phyloP scores from a whole-genome alignment of 805 yeast genomes.

The Ogataea glucozyma region DNA sequence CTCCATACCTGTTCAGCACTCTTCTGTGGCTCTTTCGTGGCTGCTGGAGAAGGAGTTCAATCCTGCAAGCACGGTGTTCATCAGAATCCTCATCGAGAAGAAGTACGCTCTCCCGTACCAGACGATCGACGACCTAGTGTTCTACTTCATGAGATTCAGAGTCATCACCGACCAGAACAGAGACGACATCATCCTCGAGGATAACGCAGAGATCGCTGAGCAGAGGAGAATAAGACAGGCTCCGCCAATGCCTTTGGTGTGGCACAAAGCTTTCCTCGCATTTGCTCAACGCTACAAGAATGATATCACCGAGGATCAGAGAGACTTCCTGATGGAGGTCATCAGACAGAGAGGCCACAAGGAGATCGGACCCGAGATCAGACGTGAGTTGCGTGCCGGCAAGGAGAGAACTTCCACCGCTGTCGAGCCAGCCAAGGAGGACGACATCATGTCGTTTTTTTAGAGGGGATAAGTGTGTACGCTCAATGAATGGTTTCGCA shows the following conservation, averaged over 20 bases:
- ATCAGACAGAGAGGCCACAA: slow-evolving; percentile 87
- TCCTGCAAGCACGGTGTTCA: slow-evolving; percentile 89
- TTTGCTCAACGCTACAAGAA: slow-evolving; percentile 96
- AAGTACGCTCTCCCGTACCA: slow-evolving; percentile 96
- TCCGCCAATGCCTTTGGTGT: slow-evolving; percentile 84
- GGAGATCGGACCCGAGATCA: slow-evolving; percentile 88
- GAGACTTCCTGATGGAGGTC: slow-evolving; percentile 90
- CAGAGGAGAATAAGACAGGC: slow-evolving; percentile 34
- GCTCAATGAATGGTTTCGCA: no score
- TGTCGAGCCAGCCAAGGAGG: slow-evolving; percentile 22
- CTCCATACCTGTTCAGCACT: slow-evolving; percentile 92
- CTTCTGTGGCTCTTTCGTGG: slow-evolving; percentile 91
- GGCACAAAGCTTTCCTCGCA: slow-evolving; percentile 95
- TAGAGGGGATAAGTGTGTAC: slow-evolving; percentile 9
- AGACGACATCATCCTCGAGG: slow-evolving; percentile 26
- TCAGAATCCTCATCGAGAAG: slow-evolving; percentile 86
- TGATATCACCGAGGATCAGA: slow-evolving; percentile 97
- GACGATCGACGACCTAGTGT: slow-evolving; percentile 90
- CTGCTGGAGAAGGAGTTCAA: slow-evolving; percentile 78
- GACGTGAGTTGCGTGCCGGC: slow-evolving; percentile 92
- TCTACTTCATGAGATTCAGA: slow-evolving; percentile 91
- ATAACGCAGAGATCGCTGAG: slow-evolving; percentile 31
- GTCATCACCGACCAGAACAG: slow-evolving; percentile 45
- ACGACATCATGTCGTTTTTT: slow-evolving; percentile 36
- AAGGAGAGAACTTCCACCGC: slow-evolving; percentile 47